Conservation (phyloP, 192 early-diverging fungal genomes). For the Phycomyces blakesleeanus region DNA sequence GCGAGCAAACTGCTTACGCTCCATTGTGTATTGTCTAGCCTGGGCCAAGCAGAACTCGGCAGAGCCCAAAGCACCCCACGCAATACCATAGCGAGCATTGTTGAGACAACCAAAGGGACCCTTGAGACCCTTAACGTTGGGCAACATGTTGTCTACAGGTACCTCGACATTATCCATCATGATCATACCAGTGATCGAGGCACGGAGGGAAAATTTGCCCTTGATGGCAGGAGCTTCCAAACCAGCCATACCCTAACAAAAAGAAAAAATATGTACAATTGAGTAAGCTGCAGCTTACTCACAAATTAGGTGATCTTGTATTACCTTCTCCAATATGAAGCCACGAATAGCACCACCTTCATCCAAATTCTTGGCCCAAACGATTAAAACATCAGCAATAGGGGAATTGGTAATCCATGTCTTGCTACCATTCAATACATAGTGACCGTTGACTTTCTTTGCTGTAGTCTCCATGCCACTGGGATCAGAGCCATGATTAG, state of each 20-base stretch:
- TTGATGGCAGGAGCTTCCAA: conserved; percentile 84
- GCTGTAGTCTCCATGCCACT: conserved; percentile 90
- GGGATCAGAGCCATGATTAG: conserved; percentile 96
- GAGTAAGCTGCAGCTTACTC: too few species aligned
- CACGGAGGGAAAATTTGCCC: conserved; percentile 93
- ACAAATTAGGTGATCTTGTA: not conserved
- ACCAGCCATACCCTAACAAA: conserved; percentile 77
- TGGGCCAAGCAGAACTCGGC: conserved; percentile 88
- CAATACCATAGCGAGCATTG: conserved; percentile 94
- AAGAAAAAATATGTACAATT: too few species aligned
- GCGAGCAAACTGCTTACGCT: conserved; percentile 89
- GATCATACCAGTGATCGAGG: conserved; percentile 95
- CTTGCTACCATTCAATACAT: conserved; percentile 87
- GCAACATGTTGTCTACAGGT: conserved; percentile 86
- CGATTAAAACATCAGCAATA: conserved; percentile 92
- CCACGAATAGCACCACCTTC: conserved; percentile 83
- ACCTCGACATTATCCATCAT: conserved; percentile 98
- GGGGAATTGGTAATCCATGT: conserved; percentile 99
- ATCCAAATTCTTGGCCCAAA: conserved; percentile 89
- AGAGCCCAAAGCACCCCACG: conserved; percentile 95
- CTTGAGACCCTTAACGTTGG: conserved; percentile 84
- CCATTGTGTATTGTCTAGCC: conserved; percentile 86
- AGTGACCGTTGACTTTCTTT: conserved; percentile 62
- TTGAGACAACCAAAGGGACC: conserved; percentile 98
- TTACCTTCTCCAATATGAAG: conserved; percentile 88